Evolutionary conservation across 2,329 filamentous ascomycete genomes (phyloP).

Genomic region (Paraphoma sp.): DNA sequence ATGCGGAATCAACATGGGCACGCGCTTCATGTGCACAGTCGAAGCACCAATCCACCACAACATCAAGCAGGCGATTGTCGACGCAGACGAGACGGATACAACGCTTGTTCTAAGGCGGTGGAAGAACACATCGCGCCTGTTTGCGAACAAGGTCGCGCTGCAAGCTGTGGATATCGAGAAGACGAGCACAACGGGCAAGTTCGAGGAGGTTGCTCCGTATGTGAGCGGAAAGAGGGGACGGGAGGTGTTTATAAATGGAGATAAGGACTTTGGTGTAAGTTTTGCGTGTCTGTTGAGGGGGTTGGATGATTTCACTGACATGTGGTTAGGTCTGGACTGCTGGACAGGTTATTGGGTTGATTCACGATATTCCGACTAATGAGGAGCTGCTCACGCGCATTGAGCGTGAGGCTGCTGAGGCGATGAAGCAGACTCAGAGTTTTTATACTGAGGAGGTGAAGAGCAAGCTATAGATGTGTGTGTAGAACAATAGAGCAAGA

Average conservation of each 20-base stretch:
- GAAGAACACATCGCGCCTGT: slow-evolving; percentile 90
- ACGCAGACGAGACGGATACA: slow-evolving; percentile 88
- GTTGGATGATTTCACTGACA: slow-evolving; percentile 8
- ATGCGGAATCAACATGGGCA: slow-evolving; percentile 98
- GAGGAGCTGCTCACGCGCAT: slow-evolving; percentile 54
- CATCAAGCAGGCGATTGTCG: slow-evolving; percentile 92
- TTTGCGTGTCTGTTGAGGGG: too few relatives aligned
- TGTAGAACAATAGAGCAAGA: neutral
- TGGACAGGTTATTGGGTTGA: slow-evolving; percentile 81
- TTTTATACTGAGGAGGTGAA: slow-evolving; percentile 47
- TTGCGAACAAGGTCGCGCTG: slow-evolving; percentile 85
- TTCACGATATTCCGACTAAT: slow-evolving; percentile 60
- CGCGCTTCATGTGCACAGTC: slow-evolving; percentile 93
- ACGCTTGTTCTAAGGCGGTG: slow-evolving; percentile 86
- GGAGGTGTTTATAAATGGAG: slow-evolving; percentile 90
- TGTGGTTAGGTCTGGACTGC: slow-evolving; percentile 86
- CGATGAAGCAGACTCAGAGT: slow-evolving; percentile 47
- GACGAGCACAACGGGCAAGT: slow-evolving; percentile 84
- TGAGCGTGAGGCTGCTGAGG: slow-evolving; percentile 54
- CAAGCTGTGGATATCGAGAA: slow-evolving; percentile 83
- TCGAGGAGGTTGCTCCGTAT: slow-evolving; percentile 83
- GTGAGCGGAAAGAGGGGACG: slow-evolving; percentile 91
- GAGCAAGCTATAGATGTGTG: slow-evolving; percentile 48
- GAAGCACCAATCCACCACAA: slow-evolving; percentile 92
- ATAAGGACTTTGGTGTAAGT: slow-evolving; percentile 76